Percentiles rank a stretch among this genome's conserved stretches.
These are phyloP conservation scores for Cladochytrium replicatum DNA, from an alignment of 192 early-diverging fungal species.

Conservation along the genomic window DNA sequence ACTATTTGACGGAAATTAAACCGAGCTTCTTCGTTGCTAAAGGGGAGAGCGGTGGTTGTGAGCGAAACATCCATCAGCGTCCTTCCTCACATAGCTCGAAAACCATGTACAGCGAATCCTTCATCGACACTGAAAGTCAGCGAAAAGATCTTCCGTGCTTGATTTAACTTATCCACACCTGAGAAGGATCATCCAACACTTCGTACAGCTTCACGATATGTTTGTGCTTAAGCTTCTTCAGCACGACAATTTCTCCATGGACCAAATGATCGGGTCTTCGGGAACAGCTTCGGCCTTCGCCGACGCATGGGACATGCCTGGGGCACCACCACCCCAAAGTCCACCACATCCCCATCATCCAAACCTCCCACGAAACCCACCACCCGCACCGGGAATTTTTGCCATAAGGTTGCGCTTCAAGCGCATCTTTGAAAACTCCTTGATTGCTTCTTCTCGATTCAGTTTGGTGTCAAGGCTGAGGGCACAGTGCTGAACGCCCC, in stretches of 20 bases:
- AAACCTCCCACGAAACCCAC: slow-evolving; percentile 25
- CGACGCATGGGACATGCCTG: slow-evolving; percentile 16
- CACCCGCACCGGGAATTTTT: slow-evolving; percentile 40
- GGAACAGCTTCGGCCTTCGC: too few species aligned
- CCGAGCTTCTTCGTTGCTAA: slow-evolving; percentile 47
- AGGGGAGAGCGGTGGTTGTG: slow-evolving; percentile 42
- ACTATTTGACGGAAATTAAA: slow-evolving; percentile 76
- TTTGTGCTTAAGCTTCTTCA: slow-evolving; percentile 86
- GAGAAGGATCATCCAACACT: slow-evolving; percentile 81
- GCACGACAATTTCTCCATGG: slow-evolving; percentile 78
- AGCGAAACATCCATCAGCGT: slow-evolving; percentile 64
- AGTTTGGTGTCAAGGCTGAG: slow-evolving; percentile 50
- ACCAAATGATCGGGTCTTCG: slow-evolving; percentile 85
- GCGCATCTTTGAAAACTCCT: slow-evolving; percentile 87
- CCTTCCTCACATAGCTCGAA: slow-evolving; percentile 85
- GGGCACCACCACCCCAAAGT: slow-evolving; percentile 15
- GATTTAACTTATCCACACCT: too few species aligned
- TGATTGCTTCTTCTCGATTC: slow-evolving; percentile 66
- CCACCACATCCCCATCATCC: slow-evolving; percentile 32
- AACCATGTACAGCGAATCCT: slow-evolving; percentile 54
- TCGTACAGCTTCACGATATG: slow-evolving; percentile 84
- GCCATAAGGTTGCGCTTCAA: slow-evolving; percentile 58
- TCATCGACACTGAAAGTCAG: background rate
- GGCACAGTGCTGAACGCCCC: slow-evolving; percentile 86
- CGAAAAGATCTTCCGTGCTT: too few species aligned